Conservation (phyloP, 2,329 filamentous ascomycete genomes). For the Trichoderma sp. region DNA sequence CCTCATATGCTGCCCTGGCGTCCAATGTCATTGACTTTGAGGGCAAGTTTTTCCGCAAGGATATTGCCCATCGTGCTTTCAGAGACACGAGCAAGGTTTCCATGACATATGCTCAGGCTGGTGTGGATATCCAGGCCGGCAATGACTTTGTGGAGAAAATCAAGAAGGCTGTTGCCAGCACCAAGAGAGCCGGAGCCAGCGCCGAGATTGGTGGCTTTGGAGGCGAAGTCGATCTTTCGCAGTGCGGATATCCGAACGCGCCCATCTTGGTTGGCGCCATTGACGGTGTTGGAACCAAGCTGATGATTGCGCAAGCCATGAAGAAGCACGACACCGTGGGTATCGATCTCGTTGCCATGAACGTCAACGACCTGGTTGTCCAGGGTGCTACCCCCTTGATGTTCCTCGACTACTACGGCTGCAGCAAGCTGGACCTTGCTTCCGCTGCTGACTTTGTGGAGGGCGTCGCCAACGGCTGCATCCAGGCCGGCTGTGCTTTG, state of each 20-base stretch:
- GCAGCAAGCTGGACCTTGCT: slow-evolving; percentile 78
- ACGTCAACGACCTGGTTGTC: slow-evolving; percentile 95
- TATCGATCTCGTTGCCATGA: slow-evolving; percentile 97
- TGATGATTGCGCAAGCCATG: slow-evolving; percentile 91
- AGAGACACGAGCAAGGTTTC: slow-evolving; percentile 44
- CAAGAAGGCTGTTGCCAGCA: slow-evolving; percentile 85
- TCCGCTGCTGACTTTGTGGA: slow-evolving; percentile 84
- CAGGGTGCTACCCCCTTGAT: slow-evolving; percentile 93
- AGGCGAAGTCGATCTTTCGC: slow-evolving; percentile 62
- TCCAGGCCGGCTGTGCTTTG: slow-evolving; percentile 80
- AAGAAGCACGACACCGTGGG: slow-evolving; percentile 92
- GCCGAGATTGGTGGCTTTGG: slow-evolving; percentile 96
- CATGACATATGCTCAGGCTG: slow-evolving; percentile 89
- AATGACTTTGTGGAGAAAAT: slow-evolving; percentile 92
- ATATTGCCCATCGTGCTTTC: slow-evolving; percentile 82
- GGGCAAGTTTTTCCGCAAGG: slow-evolving; percentile 87
- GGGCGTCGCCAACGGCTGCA: slow-evolving; percentile 86
- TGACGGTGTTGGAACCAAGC: slow-evolving; percentile 94
- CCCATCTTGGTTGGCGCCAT: slow-evolving; percentile 92
- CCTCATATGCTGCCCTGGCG: slow-evolving; percentile 82
- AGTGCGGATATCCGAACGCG: slow-evolving; percentile 70
- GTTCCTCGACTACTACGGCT: slow-evolving; percentile 98
- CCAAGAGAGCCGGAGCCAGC: slow-evolving; percentile 81
- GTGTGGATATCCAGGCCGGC: slow-evolving; percentile 91
- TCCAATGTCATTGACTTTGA: slow-evolving; percentile 72